Conservation (phyloP, 179 eudicot genomes). For the Corrigiola litoralis region DNA sequence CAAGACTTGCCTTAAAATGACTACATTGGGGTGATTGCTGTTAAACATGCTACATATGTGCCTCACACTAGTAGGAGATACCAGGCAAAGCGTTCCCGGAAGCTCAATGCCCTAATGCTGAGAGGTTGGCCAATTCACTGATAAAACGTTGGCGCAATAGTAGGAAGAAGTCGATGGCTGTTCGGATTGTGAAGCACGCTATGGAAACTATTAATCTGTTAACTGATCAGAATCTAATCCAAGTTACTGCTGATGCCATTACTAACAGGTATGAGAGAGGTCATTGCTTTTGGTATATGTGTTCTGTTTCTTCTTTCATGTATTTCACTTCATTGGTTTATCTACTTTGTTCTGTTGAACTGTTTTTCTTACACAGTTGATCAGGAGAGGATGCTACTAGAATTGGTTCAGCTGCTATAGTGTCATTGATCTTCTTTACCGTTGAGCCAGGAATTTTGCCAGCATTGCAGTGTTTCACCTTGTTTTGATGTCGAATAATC, state of each 20-base stretch:
- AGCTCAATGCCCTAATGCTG: conserved; percentile 72
- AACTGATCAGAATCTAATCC: conserved; percentile 55
- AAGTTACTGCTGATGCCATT: conserved; percentile 28
- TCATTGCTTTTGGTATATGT: too few species aligned
- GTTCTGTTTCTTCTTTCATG: neutral
- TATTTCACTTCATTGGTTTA: neutral
- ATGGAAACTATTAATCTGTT: conserved; percentile 68
- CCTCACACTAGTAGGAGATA: conserved; percentile 64
- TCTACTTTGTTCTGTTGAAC: neutral
- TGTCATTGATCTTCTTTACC: too few species aligned
- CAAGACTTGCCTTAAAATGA: conserved; percentile 40
- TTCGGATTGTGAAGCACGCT: conserved; percentile 64
- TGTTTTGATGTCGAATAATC: too few species aligned
- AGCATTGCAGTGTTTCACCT: too few species aligned
- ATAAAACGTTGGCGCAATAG: conserved; percentile 82
- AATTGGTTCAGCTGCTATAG: conserved; percentile 94
- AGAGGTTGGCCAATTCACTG: conserved; percentile 63
- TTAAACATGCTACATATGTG: conserved; percentile 44
- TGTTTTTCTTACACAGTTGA: conserved; percentile 35
- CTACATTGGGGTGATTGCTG: conserved; percentile 40
- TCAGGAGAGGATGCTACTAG: conserved; percentile 90
- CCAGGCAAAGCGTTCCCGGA: conserved; percentile 57
- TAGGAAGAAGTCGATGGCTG: conserved; percentile 73
- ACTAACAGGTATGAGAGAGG: neutral
- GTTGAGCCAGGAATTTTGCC: neutral